Conservation (phyloP, 371 early-diverging fungal genomes). For the Chytridium lagenaria region DNA sequence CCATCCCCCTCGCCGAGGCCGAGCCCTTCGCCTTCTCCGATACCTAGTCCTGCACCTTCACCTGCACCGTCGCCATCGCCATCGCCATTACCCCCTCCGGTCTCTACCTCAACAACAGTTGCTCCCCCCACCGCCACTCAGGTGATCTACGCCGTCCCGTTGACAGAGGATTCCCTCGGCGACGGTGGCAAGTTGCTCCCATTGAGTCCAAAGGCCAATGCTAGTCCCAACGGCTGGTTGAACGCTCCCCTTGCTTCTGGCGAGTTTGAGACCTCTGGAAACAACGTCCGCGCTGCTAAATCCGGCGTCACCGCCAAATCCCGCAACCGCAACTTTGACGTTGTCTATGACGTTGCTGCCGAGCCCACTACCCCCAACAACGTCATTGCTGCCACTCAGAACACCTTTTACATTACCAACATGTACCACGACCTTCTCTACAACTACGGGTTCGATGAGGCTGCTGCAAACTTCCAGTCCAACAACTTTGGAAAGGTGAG, state of each 20-base stretch:
- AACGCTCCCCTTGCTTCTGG: background rate
- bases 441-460: slow-evolving; percentile 56
- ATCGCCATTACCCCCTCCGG: background rate
- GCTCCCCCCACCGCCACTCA: background rate
- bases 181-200: slow-evolving; percentile 24
- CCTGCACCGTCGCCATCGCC: background rate
- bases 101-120: background rate
- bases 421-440: slow-evolving; percentile 52
- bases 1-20: background rate
- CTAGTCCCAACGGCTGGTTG: slow-evolving; percentile 81
- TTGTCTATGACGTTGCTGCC: slow-evolving; percentile 3
- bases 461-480: slow-evolving; percentile 58
- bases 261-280: slow-evolving; percentile 25
- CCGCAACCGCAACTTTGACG: slow-evolving; percentile 3
- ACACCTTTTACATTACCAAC: slow-evolving; percentile 24
- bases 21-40: background rate
- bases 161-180: background rate
- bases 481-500: slow-evolving; percentile 48
- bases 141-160: background rate
- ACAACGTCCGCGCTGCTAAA: slow-evolving; percentile 38
- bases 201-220: slow-evolving; percentile 71
- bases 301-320: background rate
- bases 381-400: slow-evolving; percentile 10
- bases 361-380: slow-evolving; percentile 11
- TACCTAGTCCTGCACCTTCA: background rate